Base-by-base conservation (phyloP, 1,284 basidiomycete species). In the Cutaneotrichosporon curvatum region DNA sequence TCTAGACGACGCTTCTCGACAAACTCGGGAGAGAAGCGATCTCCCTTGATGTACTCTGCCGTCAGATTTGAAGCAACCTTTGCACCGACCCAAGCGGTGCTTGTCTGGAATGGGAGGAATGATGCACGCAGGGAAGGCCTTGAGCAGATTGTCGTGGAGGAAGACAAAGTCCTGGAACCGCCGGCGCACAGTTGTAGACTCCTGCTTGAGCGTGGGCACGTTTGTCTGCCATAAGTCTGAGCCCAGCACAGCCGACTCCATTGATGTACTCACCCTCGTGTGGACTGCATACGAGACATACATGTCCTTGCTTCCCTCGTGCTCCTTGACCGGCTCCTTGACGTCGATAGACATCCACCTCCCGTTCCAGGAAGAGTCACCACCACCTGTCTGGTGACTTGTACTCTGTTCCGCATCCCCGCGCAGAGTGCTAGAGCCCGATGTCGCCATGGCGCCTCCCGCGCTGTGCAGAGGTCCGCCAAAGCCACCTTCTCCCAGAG, bases 111-210 rank as follows among this genome's bases (percentile, higher is more conserved):
- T 77, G 6, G 90, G 88, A 20, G 94, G 91, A 0, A 98, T 87
- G 18, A 98, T 88, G 61, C 89, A 94, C 47, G 94, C 95, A 3
- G 91, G 91, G 64, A 97, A 99, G 70, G 92, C 85, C 72, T 84
- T 84, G 18, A 81, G 79, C 28, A 99, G 81, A 61, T 95, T 81
- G 42, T 95, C 84, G 52, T 87, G 78, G 31, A 99, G 75, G 68
- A 98, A 98, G 31, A 87, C 85, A 71, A 99, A 99, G 73, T 99
- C 95, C 63, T 94, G 88, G 74, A 95, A 99, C 21, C 94, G 81
- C 51, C 94, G 79, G 45, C 94, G 81, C 14, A 97, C 74, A 82
- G 86, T 21, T 80, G 78, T 18, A 85, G 77, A 60, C 83, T 40
- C 37, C 5, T 45, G 32, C 2, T 57, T 50, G 43, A 68, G 68